phyloP scores from a whole-genome alignment of 306 rosid genomes.

The Alnus rubra region DNA sequence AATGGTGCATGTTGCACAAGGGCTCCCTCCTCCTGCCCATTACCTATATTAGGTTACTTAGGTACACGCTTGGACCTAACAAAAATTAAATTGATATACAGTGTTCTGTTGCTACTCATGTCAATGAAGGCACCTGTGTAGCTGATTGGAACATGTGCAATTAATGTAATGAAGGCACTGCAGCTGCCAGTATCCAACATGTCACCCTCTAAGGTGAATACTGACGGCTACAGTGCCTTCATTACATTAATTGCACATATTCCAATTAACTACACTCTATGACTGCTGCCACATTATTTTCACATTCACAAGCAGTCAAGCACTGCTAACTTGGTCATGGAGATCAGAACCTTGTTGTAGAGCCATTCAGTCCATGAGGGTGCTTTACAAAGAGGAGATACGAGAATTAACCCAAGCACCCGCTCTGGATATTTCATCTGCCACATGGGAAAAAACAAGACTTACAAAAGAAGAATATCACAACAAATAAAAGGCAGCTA shows the following conservation, averaged over 20 bases:
- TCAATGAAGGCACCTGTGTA: not conserved
- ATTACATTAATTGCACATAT: conserved; percentile 4
- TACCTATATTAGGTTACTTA: not conserved
- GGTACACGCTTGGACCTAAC: too few relatives aligned
- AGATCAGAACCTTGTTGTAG: conserved; percentile 66
- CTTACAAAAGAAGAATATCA: conserved; percentile 18
- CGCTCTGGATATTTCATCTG: conserved; percentile 80
- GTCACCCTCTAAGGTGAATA: not conserved
- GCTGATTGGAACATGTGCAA: too few relatives aligned
- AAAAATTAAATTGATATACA: too few relatives aligned
- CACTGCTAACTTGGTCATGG: conserved; percentile 6
- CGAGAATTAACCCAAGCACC: conserved; percentile 82
- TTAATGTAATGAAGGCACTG: too few relatives aligned
- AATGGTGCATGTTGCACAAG: not conserved
- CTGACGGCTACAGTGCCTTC: not conserved
- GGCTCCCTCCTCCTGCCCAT: not conserved
- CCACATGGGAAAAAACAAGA: conserved; percentile 23
- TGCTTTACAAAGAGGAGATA: conserved; percentile 73
- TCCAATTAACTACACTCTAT: conserved; percentile 13
- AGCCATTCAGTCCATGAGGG: conserved; percentile 96
- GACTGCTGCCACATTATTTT: not conserved
- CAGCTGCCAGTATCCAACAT: too few relatives aligned
- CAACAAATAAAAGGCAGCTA: conserved; percentile 8
- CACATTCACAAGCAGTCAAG: conserved; percentile 15
- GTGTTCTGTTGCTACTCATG: conserved; percentile 1